Base-by-base conservation (phyloP, 192 early-diverging fungal species). In the Coemansia sp. region DNA sequence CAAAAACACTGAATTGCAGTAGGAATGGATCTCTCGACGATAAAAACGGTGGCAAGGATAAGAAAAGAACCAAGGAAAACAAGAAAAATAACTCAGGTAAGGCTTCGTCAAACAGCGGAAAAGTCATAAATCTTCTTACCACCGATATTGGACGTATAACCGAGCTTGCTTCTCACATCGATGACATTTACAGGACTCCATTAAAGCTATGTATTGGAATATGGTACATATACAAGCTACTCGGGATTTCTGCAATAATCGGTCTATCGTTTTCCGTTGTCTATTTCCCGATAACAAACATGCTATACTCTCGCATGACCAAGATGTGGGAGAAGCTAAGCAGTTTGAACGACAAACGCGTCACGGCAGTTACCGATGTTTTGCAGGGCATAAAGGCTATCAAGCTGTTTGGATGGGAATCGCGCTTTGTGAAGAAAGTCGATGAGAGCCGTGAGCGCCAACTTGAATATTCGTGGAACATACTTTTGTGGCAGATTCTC, bases 381-480 rank as follows among this genome's bases (percentile, higher is more conserved):
- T 72, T 94, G 29, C 82, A 91, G 72, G 93, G 91, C 33, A 94
- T 96, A 31, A 84, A 92, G n/a, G 90, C 95, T 29, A 86, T 96
- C 59, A 96, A 96, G 67, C 86, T 95, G 61, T 91, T 90, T 77
- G 88, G 86, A n/a, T n/a, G n/a, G n/a, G n/a, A n/a, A n/a, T n/a
- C n/a, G n/a, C n/a, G n/a, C n/a, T n/a, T n/a, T n/a, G 23, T 92
- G 91, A 90, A 88, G 89, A 68, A 59, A 57, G 79, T 95, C 15
- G 79, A 84, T n/a, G 71, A 71, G 16, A 70, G 84, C 4, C 83
- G 88, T 49, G 78, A 74, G 49, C 73, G 39, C 61, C 68, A 12
- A 61, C 71, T 34, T 61, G 58, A 29, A 8, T 68, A 2, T 82
- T 86, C 29, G 79, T 85, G 40, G 77, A 74, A 35, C 85, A 90